Percentiles rank a stretch among this genome's conserved stretches.
phyloP scores from a whole-genome alignment of 2,329 filamentous ascomycete species.

The Akanthomyces muscarius region DNA sequence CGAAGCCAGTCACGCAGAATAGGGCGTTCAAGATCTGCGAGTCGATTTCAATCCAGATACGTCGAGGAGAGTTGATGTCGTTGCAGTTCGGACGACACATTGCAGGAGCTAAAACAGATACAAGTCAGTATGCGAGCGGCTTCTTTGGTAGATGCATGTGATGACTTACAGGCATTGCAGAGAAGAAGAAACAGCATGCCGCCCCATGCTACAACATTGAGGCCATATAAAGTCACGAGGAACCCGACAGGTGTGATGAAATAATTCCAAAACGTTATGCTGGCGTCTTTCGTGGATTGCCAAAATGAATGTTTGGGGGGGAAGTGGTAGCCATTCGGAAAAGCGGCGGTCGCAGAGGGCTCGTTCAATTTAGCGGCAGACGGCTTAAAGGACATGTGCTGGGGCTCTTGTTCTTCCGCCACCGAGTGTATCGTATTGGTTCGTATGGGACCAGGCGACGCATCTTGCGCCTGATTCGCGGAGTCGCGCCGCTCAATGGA shows the following conservation, averaged over 20 bases:
- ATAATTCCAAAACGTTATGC: conserved; percentile 66
- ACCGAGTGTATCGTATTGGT: conserved; percentile 22
- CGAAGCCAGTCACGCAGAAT: conserved; percentile 78
- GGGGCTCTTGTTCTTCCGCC: conserved; percentile 22
- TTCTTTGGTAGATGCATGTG: not conserved
- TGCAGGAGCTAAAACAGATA: conserved; percentile 44
- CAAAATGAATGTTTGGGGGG: conserved; percentile 57
- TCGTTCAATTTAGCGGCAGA: conserved; percentile 21
- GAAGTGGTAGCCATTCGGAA: conserved; percentile 63
- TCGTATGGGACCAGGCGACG: conserved; percentile 21
- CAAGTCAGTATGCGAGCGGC: not conserved
- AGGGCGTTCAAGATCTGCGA: conserved; percentile 67
- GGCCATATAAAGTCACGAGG: conserved; percentile 70
- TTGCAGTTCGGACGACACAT: conserved; percentile 71
- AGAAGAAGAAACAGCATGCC: conserved; percentile 86
- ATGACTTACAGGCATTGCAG: conserved; percentile 54
- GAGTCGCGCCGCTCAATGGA: conserved; percentile 22
- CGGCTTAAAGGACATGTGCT: not conserved
- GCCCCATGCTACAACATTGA: conserved; percentile 85
- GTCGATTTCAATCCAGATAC: conserved; percentile 81
- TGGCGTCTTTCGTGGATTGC: conserved; percentile 53
- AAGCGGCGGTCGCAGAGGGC: conserved; percentile 37
- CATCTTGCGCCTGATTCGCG: not conserved
- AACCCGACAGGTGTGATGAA: conserved; percentile 72
- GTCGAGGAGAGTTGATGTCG: conserved; percentile 69